Percentiles rank a stretch among this genome's conserved stretches.
Conservation (phyloP, 78 protist genomes). For the Guillardia theta region DNA sequence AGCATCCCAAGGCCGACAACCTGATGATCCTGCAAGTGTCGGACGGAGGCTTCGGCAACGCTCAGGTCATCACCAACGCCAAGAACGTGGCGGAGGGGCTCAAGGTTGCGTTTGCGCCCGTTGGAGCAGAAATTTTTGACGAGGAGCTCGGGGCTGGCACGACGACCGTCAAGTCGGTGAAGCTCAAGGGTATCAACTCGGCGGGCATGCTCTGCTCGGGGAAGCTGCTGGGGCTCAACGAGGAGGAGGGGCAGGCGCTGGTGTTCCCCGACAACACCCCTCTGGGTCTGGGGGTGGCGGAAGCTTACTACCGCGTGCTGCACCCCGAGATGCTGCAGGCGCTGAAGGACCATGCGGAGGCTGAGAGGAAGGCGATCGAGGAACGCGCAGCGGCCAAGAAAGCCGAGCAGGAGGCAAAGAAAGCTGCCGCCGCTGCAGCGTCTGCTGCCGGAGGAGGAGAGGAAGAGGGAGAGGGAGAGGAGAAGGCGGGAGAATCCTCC, state of each 20-base stretch:
- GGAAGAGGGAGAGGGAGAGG: neutral
- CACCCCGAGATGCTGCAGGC: neutral
- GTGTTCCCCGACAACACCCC: neutral
- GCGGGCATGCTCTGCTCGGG: conserved; percentile 11
- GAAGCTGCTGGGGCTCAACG: neutral
- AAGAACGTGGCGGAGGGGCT: neutral
- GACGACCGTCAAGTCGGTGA: neutral
- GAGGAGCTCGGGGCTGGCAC: neutral
- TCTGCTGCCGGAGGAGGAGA: too few species aligned
- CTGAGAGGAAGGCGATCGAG: neutral
- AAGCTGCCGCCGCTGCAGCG: too few species aligned
- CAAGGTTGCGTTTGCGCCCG: conserved; percentile 18
- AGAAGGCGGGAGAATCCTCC: neutral
- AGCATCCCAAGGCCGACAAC: conserved; percentile 6
- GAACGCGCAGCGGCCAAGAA: neutral
- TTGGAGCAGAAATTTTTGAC: neutral
- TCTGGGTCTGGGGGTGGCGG: neutral
- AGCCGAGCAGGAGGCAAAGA: neutral
- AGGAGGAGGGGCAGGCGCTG: neutral
- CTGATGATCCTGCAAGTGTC: neutral
- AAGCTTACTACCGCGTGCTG: neutral
- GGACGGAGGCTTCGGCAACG: neutral
- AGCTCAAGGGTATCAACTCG: neutral
- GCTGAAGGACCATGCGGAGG: neutral
- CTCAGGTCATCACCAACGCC: neutral